These are phyloP conservation scores for Populus alba DNA, from an alignment of 345 rosid species.

Conservation along the genomic window DNA sequence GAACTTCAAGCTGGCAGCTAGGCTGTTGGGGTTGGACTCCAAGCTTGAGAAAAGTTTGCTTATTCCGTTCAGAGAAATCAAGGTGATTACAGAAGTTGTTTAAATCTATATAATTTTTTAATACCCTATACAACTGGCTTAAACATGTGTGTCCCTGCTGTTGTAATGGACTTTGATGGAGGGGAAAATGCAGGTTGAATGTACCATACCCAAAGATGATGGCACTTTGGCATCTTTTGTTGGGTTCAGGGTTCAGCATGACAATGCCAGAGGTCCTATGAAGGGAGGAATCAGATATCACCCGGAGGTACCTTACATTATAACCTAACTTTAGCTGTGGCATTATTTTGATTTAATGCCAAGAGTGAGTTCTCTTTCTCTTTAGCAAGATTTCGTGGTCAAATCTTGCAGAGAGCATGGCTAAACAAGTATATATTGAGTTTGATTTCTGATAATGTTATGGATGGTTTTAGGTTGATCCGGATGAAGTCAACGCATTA, in stretches of 20 bases:
- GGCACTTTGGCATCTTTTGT: conserved; percentile 86
- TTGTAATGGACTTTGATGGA: conserved; percentile 1
- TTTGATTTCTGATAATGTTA: conserved; percentile 5
- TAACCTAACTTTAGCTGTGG: too few relatives aligned
- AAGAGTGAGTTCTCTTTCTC: background rate
- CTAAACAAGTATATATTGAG: background rate
- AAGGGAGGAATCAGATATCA: conserved; percentile 99
- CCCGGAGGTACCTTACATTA: conserved; percentile 59
- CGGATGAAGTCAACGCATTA: conserved; percentile 92
- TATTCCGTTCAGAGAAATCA: conserved; percentile 95
- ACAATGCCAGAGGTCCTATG: conserved; percentile 99
- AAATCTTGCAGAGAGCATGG: background rate
- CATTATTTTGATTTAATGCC: background rate
- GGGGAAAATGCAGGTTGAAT: conserved; percentile 66
- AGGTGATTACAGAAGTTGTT: conserved; percentile 41
- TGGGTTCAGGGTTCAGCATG: conserved; percentile 93
- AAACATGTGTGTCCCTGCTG: background rate
- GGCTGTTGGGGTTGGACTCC: conserved; percentile 91
- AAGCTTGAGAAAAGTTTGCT: conserved; percentile 92
- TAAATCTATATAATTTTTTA: background rate
- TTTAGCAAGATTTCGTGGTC: background rate
- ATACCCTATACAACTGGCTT: background rate
- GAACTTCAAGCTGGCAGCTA: conserved; percentile 83
- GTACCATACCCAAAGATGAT: conserved; percentile 89
- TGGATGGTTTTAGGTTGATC: conserved; percentile 63